phyloP scores from a whole-genome alignment of 1,139 yeast species.

The Groenewaldozyma sp. region DNA sequence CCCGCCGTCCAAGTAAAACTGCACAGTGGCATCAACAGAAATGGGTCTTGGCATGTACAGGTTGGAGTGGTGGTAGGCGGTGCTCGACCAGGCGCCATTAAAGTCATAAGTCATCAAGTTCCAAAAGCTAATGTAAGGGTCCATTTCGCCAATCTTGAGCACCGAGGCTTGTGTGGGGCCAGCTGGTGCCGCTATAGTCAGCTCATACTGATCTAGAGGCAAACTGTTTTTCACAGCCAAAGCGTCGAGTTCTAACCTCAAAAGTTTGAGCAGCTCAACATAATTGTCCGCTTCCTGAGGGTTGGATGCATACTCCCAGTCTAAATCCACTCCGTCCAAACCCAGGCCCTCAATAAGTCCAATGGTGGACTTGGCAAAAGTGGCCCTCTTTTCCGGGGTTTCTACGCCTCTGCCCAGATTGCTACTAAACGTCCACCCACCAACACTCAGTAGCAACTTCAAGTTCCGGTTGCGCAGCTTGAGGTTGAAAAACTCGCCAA shows the following conservation, averaged over 20 bases:
- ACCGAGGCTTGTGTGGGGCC: conserved; percentile 38
- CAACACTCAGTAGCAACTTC: conserved; percentile 64
- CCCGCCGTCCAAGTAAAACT: conserved; percentile 36
- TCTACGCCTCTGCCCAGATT: conserved; percentile 42
- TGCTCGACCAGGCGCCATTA: conserved; percentile 65
- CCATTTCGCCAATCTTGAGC: conserved; percentile 45
- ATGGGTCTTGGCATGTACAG: conserved; percentile 42
- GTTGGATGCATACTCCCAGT: conserved; percentile 81
- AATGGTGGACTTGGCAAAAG: conserved; percentile 45
- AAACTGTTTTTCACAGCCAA: conserved; percentile 27
- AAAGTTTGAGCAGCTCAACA: conserved; percentile 35
- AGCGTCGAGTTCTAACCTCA: conserved; percentile 37
- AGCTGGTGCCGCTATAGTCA: conserved; percentile 75
- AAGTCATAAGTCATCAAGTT: conserved; percentile 90
- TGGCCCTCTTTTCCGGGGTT: conserved; percentile 31
- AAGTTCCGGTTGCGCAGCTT: conserved; percentile 42
- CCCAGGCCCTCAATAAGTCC: conserved; percentile 44
- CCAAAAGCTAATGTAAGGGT: conserved; percentile 54
- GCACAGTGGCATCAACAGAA: conserved; percentile 43
- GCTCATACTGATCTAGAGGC: conserved; percentile 32
- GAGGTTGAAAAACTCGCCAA: conserved; percentile 48
- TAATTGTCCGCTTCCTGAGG: conserved; percentile 39
- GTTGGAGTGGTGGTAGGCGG: conserved; percentile 62
- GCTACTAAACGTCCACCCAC: conserved; percentile 73
- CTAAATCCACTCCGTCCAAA: conserved; percentile 87